Evolutionary conservation across 1,139 yeast species (phyloP).

Genomic region (Magnusiomyces sp.): DNA sequence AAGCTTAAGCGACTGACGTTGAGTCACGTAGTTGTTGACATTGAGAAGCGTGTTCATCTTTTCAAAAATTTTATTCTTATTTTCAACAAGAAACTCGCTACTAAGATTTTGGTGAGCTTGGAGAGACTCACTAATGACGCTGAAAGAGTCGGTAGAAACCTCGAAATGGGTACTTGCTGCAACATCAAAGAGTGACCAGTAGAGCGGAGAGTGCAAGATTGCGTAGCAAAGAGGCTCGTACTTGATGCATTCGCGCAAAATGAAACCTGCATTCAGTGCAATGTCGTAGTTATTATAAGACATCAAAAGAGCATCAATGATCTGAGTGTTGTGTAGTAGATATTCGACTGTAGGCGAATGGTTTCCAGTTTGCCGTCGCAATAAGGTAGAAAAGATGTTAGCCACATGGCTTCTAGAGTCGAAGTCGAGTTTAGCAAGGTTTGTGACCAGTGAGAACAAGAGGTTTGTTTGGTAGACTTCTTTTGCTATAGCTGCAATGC

Average conservation of each 20-base stretch:
- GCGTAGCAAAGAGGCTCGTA: slow-evolving; percentile 61
- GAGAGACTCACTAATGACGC: slow-evolving; percentile 55
- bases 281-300: slow-evolving; percentile 67
- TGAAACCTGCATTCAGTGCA: slow-evolving; percentile 68
- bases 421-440: slow-evolving; percentile 63
- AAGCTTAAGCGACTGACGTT: slow-evolving; percentile 79
- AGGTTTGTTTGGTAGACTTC: slow-evolving; percentile 70
- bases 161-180: slow-evolving; percentile 16
- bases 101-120: slow-evolving; percentile 53
- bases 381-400: slow-evolving; percentile 60
- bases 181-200: slow-evolving; percentile 86
- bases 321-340: slow-evolving; percentile 56
- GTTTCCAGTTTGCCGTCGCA: slow-evolving; percentile 71
- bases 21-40: slow-evolving; percentile 79
- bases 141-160: slow-evolving; percentile 40
- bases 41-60: slow-evolving; percentile 61
- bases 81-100: slow-evolving; percentile 51
- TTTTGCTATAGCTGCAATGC: slow-evolving; percentile 56
- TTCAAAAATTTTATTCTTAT: slow-evolving; percentile 42
- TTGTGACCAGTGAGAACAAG: slow-evolving; percentile 49
- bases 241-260: slow-evolving; percentile 77
- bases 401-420: slow-evolving; percentile 84
- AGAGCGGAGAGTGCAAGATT: slow-evolving; percentile 45
- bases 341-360: slow-evolving; percentile 79
- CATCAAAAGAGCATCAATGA: slow-evolving; percentile 51